Conservation (phyloP, 2,329 filamentous ascomycete species). For the Thielaviopsis euricoi region DNA sequence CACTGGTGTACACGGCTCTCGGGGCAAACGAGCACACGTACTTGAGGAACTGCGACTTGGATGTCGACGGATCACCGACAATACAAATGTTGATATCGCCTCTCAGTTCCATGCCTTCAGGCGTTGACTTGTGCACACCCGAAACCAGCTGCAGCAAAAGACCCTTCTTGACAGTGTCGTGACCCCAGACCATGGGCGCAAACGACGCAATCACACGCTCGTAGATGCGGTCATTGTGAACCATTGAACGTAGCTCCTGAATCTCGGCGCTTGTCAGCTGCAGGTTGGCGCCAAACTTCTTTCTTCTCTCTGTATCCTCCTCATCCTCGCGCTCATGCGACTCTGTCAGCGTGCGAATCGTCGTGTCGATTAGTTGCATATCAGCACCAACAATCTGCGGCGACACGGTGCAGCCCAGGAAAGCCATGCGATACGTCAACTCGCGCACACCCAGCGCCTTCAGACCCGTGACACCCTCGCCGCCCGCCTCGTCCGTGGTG, state of each 20-base stretch:
- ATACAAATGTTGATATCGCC: conserved; percentile 99
- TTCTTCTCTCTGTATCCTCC: conserved; percentile 14
- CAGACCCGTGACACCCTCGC: conserved; percentile 70
- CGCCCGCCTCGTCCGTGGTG: conserved; percentile 65
- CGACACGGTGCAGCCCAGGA: conserved; percentile 89
- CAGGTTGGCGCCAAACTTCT: conserved; percentile 4
- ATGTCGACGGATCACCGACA: conserved; percentile 90
- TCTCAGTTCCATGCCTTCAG: conserved; percentile 87
- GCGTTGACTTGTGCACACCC: conserved; percentile 82
- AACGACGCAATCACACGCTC: conserved; percentile 82
- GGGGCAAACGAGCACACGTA: conserved; percentile 97
- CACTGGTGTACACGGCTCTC: conserved; percentile 90
- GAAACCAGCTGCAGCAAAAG: conserved; percentile 86
- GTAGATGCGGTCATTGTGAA: conserved; percentile 92
- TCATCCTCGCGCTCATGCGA: conserved; percentile 45
- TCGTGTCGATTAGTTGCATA: conserved; percentile 26
- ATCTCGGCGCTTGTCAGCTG: conserved; percentile 59
- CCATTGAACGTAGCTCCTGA: conserved; percentile 79
- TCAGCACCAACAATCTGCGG: conserved; percentile 56
- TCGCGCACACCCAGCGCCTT: conserved; percentile 90
- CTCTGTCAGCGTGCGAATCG: conserved; percentile 41
- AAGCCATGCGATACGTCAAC: conserved; percentile 88
- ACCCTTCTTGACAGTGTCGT: conserved; percentile 95
- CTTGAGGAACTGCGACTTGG: conserved; percentile 95
- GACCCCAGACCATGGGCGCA: conserved; percentile 92